Evolutionary conservation across 225 moss, liverwort and hornwort species (phyloP).

Genomic region (Polytrichum formosum): DNA sequence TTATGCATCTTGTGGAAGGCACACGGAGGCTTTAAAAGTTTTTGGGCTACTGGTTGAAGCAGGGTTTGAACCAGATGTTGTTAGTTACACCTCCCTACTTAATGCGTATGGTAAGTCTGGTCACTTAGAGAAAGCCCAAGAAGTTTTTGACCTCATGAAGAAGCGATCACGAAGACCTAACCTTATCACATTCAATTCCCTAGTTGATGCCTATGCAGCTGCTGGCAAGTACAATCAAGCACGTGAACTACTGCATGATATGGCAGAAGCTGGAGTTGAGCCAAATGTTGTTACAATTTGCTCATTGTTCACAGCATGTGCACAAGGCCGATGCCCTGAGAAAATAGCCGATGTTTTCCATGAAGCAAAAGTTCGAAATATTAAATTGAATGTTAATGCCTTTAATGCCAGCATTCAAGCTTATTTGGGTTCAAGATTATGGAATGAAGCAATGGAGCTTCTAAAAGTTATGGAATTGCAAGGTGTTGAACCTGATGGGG

Average conservation of each 20-base stretch:
- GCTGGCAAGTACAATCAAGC: conserved; percentile 70
- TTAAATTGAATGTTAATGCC: conserved; percentile 62
- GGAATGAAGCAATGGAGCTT: conserved; percentile 46
- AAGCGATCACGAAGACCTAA: conserved; percentile 72
- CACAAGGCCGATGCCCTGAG: conserved; percentile 52
- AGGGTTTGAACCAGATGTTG: conserved; percentile 81
- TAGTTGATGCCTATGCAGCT: conserved; percentile 66
- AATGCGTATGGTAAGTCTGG: conserved; percentile 89
- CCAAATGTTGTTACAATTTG: conserved; percentile 89
- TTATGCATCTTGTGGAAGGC: conserved; percentile 72
- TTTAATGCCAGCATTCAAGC: conserved; percentile 78
- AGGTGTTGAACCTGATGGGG: conserved; percentile 51
- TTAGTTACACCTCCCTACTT: conserved; percentile 83
- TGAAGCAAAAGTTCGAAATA: conserved; percentile 54
- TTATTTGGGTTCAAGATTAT: conserved; percentile 45
- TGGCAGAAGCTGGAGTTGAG: conserved; percentile 67
- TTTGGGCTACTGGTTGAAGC: conserved; percentile 59
- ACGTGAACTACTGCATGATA: conserved; percentile 72
- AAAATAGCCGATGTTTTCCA: conserved; percentile 62
- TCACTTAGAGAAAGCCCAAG: conserved; percentile 72
- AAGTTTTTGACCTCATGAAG: conserved; percentile 75
- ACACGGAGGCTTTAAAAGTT: conserved; percentile 59
- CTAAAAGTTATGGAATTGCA: conserved; percentile 59
- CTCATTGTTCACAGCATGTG: conserved; percentile 79
- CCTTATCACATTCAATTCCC: conserved; percentile 78